Conservation (phyloP, 192 early-diverging fungal species). For the Haplosporangium gracile region DNA sequence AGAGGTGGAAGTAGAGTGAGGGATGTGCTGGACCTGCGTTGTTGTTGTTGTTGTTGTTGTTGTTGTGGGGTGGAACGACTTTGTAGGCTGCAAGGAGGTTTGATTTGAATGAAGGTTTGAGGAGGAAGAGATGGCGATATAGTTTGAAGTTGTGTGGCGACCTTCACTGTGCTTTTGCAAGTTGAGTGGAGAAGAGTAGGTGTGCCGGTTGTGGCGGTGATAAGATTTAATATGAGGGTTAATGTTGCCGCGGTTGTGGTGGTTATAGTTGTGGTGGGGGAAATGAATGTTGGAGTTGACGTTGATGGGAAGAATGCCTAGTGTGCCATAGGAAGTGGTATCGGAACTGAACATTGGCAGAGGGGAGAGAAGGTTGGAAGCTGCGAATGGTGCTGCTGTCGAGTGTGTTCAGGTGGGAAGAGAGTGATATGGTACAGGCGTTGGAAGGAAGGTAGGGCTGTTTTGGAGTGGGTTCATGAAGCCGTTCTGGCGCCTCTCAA, state of each 20-base stretch:
- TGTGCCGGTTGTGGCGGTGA: not conserved
- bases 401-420: not conserved
- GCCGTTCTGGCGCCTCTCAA: slow-evolving; percentile 14
- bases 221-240: not conserved
- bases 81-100: not conserved
- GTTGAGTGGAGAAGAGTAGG: not conserved
- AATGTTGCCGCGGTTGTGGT: not conserved
- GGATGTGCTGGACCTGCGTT: not conserved
- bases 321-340: slow-evolving; percentile 17
- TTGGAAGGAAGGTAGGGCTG: not conserved
- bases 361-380: not conserved
- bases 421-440: not conserved
- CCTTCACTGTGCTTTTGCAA: not conserved
- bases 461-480: not conserved
- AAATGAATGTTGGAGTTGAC: not conserved
- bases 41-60: not conserved
- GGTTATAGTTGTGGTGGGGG: not conserved
- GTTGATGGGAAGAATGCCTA: slow-evolving; percentile 10
- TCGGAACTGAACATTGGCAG: slow-evolving; percentile 27
- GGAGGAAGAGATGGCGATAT: not conserved
- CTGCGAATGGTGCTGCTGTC: not conserved
- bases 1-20: slow-evolving; percentile 20
- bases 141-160: not conserved
- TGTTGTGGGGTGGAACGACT: not conserved
- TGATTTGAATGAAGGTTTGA: not conserved